Evolutionary conservation across 352 stramenopile genomes (phyloP).

Genomic region (Globisporangium solare): DNA sequence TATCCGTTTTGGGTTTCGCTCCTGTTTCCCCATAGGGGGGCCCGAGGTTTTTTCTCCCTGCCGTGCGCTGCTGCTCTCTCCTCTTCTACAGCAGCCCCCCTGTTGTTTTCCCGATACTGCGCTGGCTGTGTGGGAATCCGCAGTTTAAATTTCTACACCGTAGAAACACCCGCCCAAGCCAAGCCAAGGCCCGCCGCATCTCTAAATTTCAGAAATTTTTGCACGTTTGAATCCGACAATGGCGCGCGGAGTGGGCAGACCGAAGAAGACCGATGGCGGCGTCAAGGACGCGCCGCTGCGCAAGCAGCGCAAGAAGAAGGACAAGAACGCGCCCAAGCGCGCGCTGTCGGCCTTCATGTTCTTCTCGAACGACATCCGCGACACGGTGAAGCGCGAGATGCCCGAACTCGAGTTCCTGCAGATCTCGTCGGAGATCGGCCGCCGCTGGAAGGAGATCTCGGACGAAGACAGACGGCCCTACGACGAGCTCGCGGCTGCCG

Average conservation of each 20-base stretch:
- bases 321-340: constrained; percentile 89
- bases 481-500: constrained; percentile 74
- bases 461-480: constrained; percentile 73
- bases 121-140: constrained; percentile 23
- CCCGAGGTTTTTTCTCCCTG: constrained; percentile 20
- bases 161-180: constrained; percentile 14
- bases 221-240: constrained; percentile 26
- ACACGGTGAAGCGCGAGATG: constrained; percentile 88
- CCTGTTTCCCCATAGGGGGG: constrained; percentile 12
- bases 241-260: constrained; percentile 58
- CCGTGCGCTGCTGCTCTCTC: constrained; percentile 1
- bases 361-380: constrained; percentile 87
- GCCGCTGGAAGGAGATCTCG: constrained; percentile 75
- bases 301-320: constrained; percentile 89
- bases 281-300: constrained; percentile 43
- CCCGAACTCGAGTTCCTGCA: constrained; percentile 79
- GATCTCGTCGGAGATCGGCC: constrained; percentile 84
- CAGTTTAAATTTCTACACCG: constrained; percentile 71
- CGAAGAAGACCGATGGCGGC: constrained; percentile 50
- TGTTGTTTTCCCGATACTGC: constrained; percentile 21
- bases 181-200: constrained; percentile 8
- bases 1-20: constrained; percentile 3
- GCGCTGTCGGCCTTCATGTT: constrained; percentile 90
- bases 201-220: constrained; percentile 30
- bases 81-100: not conserved